Evolutionary conservation across 2,329 filamentous ascomycete species (phyloP).

Genomic region (Akanthomyces muscarius): DNA sequence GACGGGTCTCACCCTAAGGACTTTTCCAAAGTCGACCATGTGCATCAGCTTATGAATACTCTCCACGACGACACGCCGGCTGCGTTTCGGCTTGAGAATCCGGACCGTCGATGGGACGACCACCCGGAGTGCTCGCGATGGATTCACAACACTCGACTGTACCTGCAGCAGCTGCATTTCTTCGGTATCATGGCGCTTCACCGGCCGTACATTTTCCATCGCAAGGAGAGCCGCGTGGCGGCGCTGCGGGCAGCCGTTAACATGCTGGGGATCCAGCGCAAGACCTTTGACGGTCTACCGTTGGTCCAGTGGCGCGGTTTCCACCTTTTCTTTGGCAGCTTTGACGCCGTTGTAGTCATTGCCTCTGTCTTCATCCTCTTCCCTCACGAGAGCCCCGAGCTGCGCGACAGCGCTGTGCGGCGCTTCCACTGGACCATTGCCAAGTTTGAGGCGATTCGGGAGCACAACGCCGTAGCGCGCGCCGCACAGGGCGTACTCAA

Average conservation of each 20-base stretch:
- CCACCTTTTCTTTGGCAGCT: conserved; percentile 58
- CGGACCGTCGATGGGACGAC: conserved; percentile 54
- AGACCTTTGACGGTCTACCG: conserved; percentile 45
- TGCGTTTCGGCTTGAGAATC: conserved; percentile 50
- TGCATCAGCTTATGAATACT: conserved; percentile 49
- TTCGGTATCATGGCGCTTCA: conserved; percentile 59
- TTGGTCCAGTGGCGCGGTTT: conserved; percentile 50
- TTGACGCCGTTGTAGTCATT: conserved; percentile 59
- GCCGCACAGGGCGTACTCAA: conserved; percentile 52
- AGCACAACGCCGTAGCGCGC: conserved; percentile 50
- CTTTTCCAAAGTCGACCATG: conserved; percentile 48
- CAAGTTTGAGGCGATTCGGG: conserved; percentile 53
- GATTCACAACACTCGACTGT: conserved; percentile 44
- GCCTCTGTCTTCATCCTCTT: conserved; percentile 60
- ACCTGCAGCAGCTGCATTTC: conserved; percentile 44
- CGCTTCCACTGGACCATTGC: conserved; percentile 59
- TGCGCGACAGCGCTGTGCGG: conserved; percentile 44
- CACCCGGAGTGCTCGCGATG: conserved; percentile 47
- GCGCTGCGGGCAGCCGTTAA: conserved; percentile 53
- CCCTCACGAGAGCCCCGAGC: conserved; percentile 49
- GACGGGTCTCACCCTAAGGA: conserved; percentile 53
- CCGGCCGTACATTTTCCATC: conserved; percentile 58
- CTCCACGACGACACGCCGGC: conserved; percentile 48
- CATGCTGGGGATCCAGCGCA: conserved; percentile 52
- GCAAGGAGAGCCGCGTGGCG: conserved; percentile 48